These are phyloP conservation scores for Penicillium malachiteum DNA, from an alignment of 495 filamentous ascomycete species.

Conservation along the genomic window DNA sequence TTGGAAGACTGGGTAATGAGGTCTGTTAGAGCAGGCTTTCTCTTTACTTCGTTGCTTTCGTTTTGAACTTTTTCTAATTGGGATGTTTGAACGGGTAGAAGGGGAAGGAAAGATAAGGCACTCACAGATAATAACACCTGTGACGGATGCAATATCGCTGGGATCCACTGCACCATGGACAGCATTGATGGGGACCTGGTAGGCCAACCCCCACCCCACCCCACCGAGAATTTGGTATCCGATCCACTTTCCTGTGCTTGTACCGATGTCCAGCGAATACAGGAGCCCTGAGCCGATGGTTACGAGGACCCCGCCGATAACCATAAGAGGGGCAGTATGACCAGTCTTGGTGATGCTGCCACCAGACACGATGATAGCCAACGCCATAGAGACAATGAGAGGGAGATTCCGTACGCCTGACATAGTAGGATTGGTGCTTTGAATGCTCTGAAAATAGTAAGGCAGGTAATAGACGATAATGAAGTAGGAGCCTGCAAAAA, in stretches of 20 bases:
- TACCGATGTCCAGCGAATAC: slow-evolving; percentile 29
- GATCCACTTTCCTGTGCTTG: slow-evolving; percentile 30
- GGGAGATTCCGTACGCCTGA: slow-evolving; percentile 55
- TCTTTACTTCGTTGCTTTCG: no score
- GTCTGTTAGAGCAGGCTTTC: no score
- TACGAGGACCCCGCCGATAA: slow-evolving; percentile 15
- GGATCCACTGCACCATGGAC: slow-evolving; percentile 16
- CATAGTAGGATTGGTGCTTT: slow-evolving; percentile 39
- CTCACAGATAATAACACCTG: slow-evolving; percentile 22
- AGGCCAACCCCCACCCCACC: slow-evolving; percentile 26
- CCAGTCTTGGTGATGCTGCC: slow-evolving; percentile 29
- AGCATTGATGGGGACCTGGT: slow-evolving; percentile 35
- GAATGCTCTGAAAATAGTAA: slow-evolving; percentile 61
- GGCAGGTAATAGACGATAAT: slow-evolving; percentile 58
- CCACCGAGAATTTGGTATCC: slow-evolving; percentile 42
- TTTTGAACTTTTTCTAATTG: no score
- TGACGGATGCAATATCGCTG: slow-evolving; percentile 14
- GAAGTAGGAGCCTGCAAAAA: slow-evolving; percentile 46
- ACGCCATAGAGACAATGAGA: slow-evolving; percentile 41
- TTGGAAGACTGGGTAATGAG: slow-evolving; percentile 6
- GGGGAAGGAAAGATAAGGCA: no score
- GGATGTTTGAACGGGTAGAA: no score
- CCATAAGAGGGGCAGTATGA: slow-evolving; percentile 41
- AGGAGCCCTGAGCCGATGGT: slow-evolving; percentile 57
- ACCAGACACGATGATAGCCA: slow-evolving; percentile 31